A percentile compares a stretch with the other conserved stretches of the same genome.
Evolutionary conservation across 1,284 basidiomycete species (phyloP).

Genomic region (Melampsora occidentalis): DNA sequence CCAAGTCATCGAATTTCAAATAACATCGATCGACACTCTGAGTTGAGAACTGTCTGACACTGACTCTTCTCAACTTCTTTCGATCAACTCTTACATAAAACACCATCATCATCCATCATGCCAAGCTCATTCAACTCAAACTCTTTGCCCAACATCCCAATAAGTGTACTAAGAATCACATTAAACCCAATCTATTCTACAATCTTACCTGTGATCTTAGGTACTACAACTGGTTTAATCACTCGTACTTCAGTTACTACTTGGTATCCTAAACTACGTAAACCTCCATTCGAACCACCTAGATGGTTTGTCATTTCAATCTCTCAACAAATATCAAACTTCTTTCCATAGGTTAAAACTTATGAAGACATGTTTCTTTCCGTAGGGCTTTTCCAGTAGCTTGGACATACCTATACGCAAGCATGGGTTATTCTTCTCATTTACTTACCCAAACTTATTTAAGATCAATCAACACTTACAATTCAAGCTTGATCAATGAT

Average conservation of each 20-base stretch:
- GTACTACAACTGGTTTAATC: constrained; percentile 45
- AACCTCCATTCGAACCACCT: constrained; percentile 24
- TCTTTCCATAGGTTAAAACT: constrained; percentile 19
- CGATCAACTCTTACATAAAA: too few relatives aligned
- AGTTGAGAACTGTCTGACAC: too few relatives aligned
- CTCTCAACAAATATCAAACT: background rate
- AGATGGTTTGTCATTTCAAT: constrained; percentile 1
- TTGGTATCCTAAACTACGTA: constrained; percentile 32
- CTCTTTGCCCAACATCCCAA: constrained; percentile 16
- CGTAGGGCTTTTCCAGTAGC: constrained; percentile 44
- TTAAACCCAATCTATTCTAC: constrained; percentile 51
- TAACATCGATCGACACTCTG: too few relatives aligned
- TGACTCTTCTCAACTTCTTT: too few relatives aligned
- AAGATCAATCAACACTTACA: constrained; percentile 50
- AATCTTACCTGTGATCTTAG: constrained; percentile 49
- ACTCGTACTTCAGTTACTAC: constrained; percentile 49
- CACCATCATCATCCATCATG: too few relatives aligned
- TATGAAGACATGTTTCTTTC: background rate
- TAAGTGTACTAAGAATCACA: constrained; percentile 43
- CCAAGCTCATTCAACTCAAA: too few relatives aligned
- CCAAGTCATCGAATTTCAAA: too few relatives aligned
- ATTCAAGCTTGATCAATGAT: constrained; percentile 31
- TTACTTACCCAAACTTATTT: constrained; percentile 46
- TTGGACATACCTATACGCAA: constrained; percentile 51
- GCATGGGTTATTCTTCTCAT: constrained; percentile 51